Conservation (phyloP, 2,329 filamentous ascomycete species). For the Talaromyces sp. region DNA sequence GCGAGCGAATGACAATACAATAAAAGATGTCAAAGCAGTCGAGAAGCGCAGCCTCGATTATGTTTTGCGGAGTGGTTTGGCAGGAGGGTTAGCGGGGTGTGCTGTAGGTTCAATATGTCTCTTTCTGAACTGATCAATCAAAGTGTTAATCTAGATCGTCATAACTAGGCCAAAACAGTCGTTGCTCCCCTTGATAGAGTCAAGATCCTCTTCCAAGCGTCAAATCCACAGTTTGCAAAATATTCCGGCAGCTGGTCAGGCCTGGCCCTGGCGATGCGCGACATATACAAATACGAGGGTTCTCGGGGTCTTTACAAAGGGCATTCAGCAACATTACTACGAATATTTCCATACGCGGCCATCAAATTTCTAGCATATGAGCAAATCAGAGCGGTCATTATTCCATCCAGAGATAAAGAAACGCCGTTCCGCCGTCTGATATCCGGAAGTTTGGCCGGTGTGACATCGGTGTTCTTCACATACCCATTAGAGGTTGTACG, state of each 20-base stretch:
- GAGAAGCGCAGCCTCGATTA: conserved; percentile 79
- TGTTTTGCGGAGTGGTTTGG: conserved; percentile 74
- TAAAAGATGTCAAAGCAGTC: conserved; percentile 40
- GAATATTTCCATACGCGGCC: conserved; percentile 95
- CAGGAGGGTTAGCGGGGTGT: conserved; percentile 87
- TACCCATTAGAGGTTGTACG: conserved; percentile 92
- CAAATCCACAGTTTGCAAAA: conserved; percentile 88
- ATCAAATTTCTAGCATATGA: conserved; percentile 99
- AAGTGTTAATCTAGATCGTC: background rate
- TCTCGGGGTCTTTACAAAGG: conserved; percentile 78
- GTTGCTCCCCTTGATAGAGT: conserved; percentile 95
- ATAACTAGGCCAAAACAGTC: conserved; percentile 82
- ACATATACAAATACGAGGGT: conserved; percentile 77
- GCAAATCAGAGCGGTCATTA: conserved; percentile 79
- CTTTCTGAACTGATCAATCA: background rate
- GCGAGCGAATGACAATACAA: conserved; percentile 19
- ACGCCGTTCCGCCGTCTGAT: conserved; percentile 67
- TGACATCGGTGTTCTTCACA: conserved; percentile 91
- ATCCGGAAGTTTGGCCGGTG: conserved; percentile 56
- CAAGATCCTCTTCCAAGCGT: conserved; percentile 97
- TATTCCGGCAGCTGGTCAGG: conserved; percentile 88
- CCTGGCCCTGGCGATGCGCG: conserved; percentile 73
- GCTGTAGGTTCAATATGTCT: conserved; percentile 60
- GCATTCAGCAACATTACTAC: conserved; percentile 86
- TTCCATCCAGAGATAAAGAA: conserved; percentile 68